Evolutionary conservation across 208 protist genomes (phyloP).

Genomic region (Novymonas esmeraldas): DNA sequence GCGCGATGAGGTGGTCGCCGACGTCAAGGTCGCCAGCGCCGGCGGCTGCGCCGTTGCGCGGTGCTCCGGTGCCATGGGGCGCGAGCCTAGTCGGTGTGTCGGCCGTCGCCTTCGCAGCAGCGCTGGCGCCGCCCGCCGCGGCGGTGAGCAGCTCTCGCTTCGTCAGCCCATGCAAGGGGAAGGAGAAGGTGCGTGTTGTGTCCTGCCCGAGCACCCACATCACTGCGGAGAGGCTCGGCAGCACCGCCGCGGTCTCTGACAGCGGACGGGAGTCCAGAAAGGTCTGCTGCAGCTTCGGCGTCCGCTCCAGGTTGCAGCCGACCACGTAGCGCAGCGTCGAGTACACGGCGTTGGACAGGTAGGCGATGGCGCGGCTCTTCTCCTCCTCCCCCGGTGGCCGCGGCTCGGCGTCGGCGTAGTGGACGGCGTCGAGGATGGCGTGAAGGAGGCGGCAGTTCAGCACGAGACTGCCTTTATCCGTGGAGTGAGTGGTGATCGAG

Average conservation of each 20-base stretch:
- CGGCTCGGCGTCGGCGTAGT: constrained; percentile 82
- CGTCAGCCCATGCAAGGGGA: constrained; percentile 52
- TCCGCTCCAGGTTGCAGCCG: constrained; percentile 65
- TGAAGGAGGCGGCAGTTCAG: constrained; percentile 73
- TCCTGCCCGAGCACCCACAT: constrained; percentile 71
- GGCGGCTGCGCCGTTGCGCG: background rate
- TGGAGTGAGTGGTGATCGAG: constrained; percentile 11
- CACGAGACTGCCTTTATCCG: constrained; percentile 33
- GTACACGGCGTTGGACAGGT: constrained; percentile 70
- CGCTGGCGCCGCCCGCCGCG: constrained; percentile 18
- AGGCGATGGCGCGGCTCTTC: constrained; percentile 51
- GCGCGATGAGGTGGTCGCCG: constrained; percentile 45
- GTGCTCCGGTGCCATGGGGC: background rate
- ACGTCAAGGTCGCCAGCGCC: constrained; percentile 47
- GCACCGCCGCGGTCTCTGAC: constrained; percentile 30
- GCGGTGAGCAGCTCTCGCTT: constrained; percentile 43
- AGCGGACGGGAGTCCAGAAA: constrained; percentile 76
- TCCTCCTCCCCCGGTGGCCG: constrained; percentile 76
- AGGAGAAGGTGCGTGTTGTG: constrained; percentile 40
- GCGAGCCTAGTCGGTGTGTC: background rate
- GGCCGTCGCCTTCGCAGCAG: background rate
- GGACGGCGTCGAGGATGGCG: constrained; percentile 60
- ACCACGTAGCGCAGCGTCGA: constrained; percentile 78
- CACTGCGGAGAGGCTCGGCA: constrained; percentile 74
- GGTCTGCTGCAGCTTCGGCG: constrained; percentile 37